These are phyloP conservation scores for maize (Zea mays) DNA, from an alignment of 176 grass and related monocot genomes.

Conservation along the genomic window Zm-B73-REFERENCE-NAM-5.0 NC_050100.1:146873501-146874000, in stretches of 20 bases:
- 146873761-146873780: conserved; percentile 58
- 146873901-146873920: conserved; percentile 5
- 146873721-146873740: conserved; percentile 52
- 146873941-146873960: not conserved
- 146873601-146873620: conserved; percentile 65
- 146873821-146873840: conserved; percentile 22
- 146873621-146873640: conserved; percentile 94
- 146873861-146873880: conserved; percentile 21
- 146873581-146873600: conserved; percentile 19
- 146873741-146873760: conserved; percentile 59
- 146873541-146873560: conserved; percentile 9
- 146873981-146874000: conserved; percentile 70
- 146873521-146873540: conserved; percentile 21
- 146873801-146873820: conserved; percentile 32
- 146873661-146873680: conserved; percentile 88
- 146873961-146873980: conserved; percentile 54
- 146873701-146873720: conserved; percentile 86
- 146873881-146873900: conserved; percentile 2
- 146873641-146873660: conserved; percentile 74
- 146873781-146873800: conserved; percentile 69
- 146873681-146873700: conserved; percentile 95
- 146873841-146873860: conserved; percentile 8
- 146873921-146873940: not conserved
- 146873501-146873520: conserved; percentile 75
- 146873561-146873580: conserved; percentile 16